A percentile compares a stretch with the other conserved stretches of the same genome.
Conservation (phyloP, 1,284 basidiomycete species). For the Apiotrichum montevideense region DNA sequence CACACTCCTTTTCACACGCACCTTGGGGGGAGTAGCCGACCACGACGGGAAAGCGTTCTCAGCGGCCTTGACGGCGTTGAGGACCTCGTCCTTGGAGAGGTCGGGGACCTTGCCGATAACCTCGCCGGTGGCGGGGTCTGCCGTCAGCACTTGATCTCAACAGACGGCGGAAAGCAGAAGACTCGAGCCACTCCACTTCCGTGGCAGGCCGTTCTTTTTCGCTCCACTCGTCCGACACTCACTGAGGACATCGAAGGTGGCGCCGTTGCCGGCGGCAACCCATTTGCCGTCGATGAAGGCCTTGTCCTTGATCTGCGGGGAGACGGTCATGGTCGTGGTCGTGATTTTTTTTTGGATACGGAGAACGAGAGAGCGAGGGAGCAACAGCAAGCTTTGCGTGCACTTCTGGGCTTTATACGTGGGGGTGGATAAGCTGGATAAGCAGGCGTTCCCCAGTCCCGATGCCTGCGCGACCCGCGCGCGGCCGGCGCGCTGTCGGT, state of each 20-base stretch:
- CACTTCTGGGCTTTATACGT: no score
- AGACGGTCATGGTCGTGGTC: conserved; percentile 8
- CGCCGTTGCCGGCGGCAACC: conserved; percentile 64
- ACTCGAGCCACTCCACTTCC: no score
- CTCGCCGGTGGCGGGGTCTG: conserved; percentile 75
- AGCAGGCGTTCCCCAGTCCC: no score
- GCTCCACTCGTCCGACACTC: conserved; percentile 23
- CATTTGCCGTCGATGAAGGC: conserved; percentile 73
- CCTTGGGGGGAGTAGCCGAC: conserved; percentile 60
- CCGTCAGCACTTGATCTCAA: no score
- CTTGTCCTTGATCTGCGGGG: conserved; percentile 38
- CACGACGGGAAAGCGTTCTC: conserved; percentile 66
- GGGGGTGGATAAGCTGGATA: no score
- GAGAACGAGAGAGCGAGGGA: no score
- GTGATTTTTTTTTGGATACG: no score
- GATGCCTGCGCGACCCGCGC: no score
- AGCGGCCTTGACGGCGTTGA: conserved; percentile 69
- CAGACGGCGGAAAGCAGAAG: no score
- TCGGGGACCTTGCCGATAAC: conserved; percentile 74
- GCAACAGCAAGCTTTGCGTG: no score
- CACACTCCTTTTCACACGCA: background rate
- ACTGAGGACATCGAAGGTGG: conserved; percentile 67
- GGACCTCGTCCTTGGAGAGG: conserved; percentile 70
- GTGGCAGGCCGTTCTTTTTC: no score
- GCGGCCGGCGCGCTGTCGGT: no score